Base-by-base conservation (phyloP, 441 rosid species). In the Theobroma grandiflorum region DNA sequence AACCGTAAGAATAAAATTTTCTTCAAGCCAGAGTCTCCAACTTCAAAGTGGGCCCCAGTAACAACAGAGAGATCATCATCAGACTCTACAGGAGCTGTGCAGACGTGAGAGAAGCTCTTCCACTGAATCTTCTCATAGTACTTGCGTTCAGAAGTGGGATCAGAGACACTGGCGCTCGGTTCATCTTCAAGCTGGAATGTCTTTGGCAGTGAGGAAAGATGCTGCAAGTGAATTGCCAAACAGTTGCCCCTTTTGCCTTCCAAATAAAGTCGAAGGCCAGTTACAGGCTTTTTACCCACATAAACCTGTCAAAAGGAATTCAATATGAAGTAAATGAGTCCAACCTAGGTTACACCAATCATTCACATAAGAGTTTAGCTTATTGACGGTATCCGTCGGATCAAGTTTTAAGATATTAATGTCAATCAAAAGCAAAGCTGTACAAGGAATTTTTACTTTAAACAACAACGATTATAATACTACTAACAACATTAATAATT, bases 1-100 rank as follows among this genome's bases (percentile, higher is more conserved):
- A 97, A 96, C 72, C 94, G 88, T 76, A 97, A 81, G 85, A 97
- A 92, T 72, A 97, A 93, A 80, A 94, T 84, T 62, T 84, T 95
- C 84, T 92, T 95, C 79, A 97, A 92, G 55, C 99, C 98, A 20
- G 35, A 58, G 77, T 58, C 77, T 42, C 77, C 50, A 58, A 77
- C 79, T 77, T 77, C 72, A 49, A 77, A 77, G 72, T 87, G 94
- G 35, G 95, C 95, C 52, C 95, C 95, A 0, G 97, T 93, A 66
- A 93, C 93, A 22, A 93, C 84, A 7, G 91, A 86, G 18, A 87
- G 86, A 79, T 89, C 91, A 52, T 91, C 95, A 14, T 89, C 86
- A 2, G 87, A 83, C 80, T 91, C 95, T 10, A 93, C 90, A 18
- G 94, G 97, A 15, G 97, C 95, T 0, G 97, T 91, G 78, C 93